Percentiles rank a stretch among this genome's conserved stretches.
Conservation (phyloP, 257 asterid genomes). For the Mitragyna speciosa region DNA sequence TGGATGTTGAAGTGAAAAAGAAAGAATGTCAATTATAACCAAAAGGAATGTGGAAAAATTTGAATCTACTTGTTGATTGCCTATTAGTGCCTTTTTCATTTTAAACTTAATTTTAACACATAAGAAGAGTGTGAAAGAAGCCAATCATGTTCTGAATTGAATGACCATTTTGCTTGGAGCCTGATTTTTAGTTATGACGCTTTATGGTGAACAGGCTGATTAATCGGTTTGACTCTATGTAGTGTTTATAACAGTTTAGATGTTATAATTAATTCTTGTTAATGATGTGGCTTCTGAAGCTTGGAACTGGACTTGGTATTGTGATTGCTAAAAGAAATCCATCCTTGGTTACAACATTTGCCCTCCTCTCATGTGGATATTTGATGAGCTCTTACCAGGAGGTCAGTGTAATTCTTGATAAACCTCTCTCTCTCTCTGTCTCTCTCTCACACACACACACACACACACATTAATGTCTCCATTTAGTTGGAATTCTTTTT, state of each 20-base stretch:
- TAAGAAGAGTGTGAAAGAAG: not conserved
- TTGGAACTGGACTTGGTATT: slow-evolving; percentile 96
- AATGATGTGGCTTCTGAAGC: slow-evolving; percentile 51
- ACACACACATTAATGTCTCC: too few species aligned
- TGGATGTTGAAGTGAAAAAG: not conserved
- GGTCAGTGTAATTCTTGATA: slow-evolving; percentile 46
- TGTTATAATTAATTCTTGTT: slow-evolving; percentile 22
- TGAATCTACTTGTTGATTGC: not conserved
- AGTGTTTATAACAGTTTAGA: too few species aligned
- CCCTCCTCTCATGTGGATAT: slow-evolving; percentile 88
- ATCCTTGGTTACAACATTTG: slow-evolving; percentile 77
- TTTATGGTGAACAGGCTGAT: not conserved
- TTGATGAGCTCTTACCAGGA: slow-evolving; percentile 92
- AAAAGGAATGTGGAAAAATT: not conserved
- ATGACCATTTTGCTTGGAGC: not conserved
- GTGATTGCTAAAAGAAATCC: slow-evolving; percentile 85
- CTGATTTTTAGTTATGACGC: not conserved
- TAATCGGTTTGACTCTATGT: not conserved
- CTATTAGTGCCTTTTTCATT: not conserved
- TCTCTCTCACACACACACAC: too few species aligned
- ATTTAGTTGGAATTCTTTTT: not conserved
- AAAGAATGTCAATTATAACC: not conserved
- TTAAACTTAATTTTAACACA: not conserved
- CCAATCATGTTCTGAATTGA: not conserved
- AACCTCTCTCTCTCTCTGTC: not conserved